Evolutionary conservation across 208 protist genomes (phyloP).

Genomic region (Leishmania gerbilli): DNA sequence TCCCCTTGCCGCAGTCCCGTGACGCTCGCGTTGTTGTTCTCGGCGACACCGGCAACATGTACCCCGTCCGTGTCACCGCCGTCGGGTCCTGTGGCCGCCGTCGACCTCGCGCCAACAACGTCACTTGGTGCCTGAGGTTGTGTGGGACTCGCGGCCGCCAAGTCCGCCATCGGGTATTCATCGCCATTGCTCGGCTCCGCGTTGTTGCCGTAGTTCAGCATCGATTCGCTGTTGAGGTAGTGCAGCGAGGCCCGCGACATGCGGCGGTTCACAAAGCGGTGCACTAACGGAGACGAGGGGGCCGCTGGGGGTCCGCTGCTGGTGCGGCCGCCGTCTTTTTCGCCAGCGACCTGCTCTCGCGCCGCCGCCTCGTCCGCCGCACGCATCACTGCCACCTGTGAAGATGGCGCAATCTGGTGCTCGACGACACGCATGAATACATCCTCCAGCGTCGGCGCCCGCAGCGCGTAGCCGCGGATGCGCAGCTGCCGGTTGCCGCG

Average conservation of each 20-base stretch:
- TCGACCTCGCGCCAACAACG: background rate
- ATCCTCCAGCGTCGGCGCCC: constrained; percentile 76
- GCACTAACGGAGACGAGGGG: background rate
- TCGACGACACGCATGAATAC: constrained; percentile 67
- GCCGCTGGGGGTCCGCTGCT: too few relatives aligned
- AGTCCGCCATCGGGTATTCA: background rate
- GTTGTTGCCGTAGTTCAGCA: constrained; percentile 22
- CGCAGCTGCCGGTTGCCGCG: constrained; percentile 27
- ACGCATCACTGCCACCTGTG: background rate
- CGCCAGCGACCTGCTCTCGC: background rate
- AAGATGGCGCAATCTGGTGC: constrained; percentile 11
- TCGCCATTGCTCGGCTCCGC: constrained; percentile 9
- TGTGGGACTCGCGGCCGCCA: background rate
- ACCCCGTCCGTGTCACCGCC: background rate
- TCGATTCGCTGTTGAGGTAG: constrained; percentile 18
- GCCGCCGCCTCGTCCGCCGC: background rate
- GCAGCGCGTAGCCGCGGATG: constrained; percentile 55
- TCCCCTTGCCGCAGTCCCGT: background rate
- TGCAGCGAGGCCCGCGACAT: constrained; percentile 29
- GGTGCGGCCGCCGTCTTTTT: background rate
- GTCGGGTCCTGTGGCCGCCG: background rate
- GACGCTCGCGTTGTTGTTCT: background rate
- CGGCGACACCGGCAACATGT: background rate
- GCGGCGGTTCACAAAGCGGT: constrained; percentile 16
- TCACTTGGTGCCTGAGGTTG: background rate